Evolutionary conservation across 331 rosid genomes (phyloP).

Genomic region (Acacia pycnantha): DNA sequence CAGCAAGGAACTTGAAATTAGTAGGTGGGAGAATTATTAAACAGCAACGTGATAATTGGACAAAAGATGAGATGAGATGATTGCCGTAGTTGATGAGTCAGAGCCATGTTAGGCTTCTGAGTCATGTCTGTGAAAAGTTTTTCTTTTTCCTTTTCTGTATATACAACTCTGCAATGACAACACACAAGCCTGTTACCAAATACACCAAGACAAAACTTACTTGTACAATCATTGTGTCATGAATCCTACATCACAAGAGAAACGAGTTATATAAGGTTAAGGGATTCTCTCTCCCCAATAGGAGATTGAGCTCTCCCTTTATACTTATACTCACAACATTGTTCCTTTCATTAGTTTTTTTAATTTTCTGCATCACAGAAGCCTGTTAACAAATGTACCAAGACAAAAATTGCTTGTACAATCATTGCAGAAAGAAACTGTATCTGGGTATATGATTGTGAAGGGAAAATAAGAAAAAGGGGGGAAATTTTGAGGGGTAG

Average conservation of each 20-base stretch:
- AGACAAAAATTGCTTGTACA: not conserved
- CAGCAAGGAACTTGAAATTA: not conserved
- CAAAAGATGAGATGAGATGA: not conserved
- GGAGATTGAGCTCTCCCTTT: too few relatives aligned
- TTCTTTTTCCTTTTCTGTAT: conserved; percentile 1
- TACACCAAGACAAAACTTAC: not conserved
- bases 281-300: too few relatives aligned
- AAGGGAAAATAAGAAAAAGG: not conserved
- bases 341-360: not conserved
- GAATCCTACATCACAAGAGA: too few relatives aligned
- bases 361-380: not conserved
- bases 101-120: conserved; percentile 20
- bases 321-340: too few relatives aligned
- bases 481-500: not conserved
- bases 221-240: not conserved
- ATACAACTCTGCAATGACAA: not conserved
- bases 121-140: not conserved
- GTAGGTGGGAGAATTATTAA: not conserved
- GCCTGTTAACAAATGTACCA: not conserved
- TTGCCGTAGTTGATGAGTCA: conserved; percentile 22
- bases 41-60: not conserved
- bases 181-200: not conserved
- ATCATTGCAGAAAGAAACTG: not conserved
- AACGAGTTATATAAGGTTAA: too few relatives aligned
- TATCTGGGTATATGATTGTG: not conserved